phyloP scores from a whole-genome alignment of 768 basidiomycete species.

The Macrolepiota fuliginosa region DNA sequence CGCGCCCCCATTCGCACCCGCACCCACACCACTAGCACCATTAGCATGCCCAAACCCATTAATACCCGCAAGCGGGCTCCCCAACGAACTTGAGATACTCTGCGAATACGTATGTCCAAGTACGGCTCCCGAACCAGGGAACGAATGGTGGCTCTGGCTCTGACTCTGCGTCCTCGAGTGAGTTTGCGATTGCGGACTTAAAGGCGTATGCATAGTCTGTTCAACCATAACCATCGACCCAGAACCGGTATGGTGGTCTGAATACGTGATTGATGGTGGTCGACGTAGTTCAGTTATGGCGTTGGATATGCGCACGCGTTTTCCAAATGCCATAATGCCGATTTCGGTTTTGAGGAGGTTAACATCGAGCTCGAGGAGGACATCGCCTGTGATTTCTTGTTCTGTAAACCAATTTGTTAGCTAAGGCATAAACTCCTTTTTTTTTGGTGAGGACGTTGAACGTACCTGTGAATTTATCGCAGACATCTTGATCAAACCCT shows the following conservation, averaged over 20 bases:
- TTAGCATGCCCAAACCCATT: conserved; percentile 18
- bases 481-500: conserved; percentile 82
- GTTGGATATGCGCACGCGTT: conserved; percentile 89
- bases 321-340: conserved; percentile 91
- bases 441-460: conserved; percentile 13
- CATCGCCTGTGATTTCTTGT: conserved; percentile 98
- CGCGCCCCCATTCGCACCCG: conserved; percentile 21
- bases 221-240: not conserved
- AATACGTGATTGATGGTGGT: conserved; percentile 61
- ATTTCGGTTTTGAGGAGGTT: conserved; percentile 91
- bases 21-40: conserved; percentile 18
- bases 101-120: conserved; percentile 27
- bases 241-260: conserved; percentile 31
- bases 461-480: conserved; percentile 84
- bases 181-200: conserved; percentile 12
- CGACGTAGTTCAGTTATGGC: conserved; percentile 86
- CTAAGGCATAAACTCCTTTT: not conserved
- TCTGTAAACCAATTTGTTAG: conserved; percentile 44
- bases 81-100: conserved; percentile 39
- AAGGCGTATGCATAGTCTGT: conserved; percentile 29
- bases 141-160: conserved; percentile 44
- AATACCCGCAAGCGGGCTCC: conserved; percentile 32
- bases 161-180: conserved; percentile 44
- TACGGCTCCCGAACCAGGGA: conserved; percentile 24
- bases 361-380: conserved; percentile 90